Base-by-base conservation (phyloP, 1,284 basidiomycete species). In the Ganoderma lucidum region DNA sequence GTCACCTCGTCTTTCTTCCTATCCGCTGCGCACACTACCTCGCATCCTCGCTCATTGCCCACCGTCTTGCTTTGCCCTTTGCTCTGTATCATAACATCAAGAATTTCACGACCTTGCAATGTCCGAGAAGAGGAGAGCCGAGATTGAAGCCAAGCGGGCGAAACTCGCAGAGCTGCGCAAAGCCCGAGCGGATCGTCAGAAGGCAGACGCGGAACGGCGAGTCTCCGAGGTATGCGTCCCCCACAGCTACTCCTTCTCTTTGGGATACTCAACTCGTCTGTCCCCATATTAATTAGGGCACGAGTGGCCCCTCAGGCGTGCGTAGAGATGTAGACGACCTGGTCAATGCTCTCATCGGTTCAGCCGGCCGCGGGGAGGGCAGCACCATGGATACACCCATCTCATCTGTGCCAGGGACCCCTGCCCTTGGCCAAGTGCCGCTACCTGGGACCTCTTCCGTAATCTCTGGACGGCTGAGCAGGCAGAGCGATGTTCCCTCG, bases 61-160 rank as follows among this genome's bases (percentile, higher is more conserved):
- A 35, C n/a, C n/a, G 14, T 14, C 64, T 42, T 58, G 63, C 65
- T 53, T 30, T 28, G 14, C 19, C 44, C 14, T 32, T 41, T 42
- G 56, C 23, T 17, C 39, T 61, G 10, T 61, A 19, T 8, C 59
- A 61, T 61, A 44, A 4, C 2, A 2, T 28, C n/a, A 53, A 39
- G 41, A 19, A 17, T 37, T 19, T n/a, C 28, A 63, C 35, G 51
- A 35, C 23, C 15, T 17, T 28, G 64, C 28, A n/a, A 81, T 79
- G 81, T 78, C 80, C 28, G 84, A 85, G 67, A 79, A 81, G 68
- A 85, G 92, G 51, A 82, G 90, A 76, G 88, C 91, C 76, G 96
- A 98, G 82, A 95, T 99, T 71, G 96, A 97, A 81, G 94, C 93
- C 53, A 99, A 99, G 82, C 86, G 92, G 70, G 90, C 91, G 8